These are phyloP conservation scores for Malus hybrid DNA, from an alignment of 331 rosid species.

Conservation along the genomic window DNA sequence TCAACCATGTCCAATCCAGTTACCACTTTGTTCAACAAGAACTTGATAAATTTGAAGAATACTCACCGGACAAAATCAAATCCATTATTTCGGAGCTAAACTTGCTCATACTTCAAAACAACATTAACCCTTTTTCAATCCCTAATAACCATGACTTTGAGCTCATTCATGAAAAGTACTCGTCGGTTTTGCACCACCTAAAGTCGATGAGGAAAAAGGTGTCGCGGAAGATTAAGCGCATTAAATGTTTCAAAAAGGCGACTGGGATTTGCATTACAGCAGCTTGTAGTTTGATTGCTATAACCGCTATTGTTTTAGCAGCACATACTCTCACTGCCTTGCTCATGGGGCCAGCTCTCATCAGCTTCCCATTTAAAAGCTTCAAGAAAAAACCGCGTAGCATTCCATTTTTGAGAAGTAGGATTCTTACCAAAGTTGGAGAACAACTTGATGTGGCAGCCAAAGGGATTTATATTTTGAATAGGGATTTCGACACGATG, in stretches of 20 bases:
- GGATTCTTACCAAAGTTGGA: slow-evolving; percentile 20
- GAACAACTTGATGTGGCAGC: slow-evolving; percentile 51
- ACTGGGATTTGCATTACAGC: slow-evolving; percentile 22
- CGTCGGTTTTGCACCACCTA: slow-evolving; percentile 19
- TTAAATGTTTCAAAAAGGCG: slow-evolving; percentile 21
- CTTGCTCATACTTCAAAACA: slow-evolving; percentile 15
- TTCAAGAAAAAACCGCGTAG: slow-evolving; percentile 5
- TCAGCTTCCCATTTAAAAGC: slow-evolving; percentile 20
- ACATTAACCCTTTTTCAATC: slow-evolving; percentile 26
- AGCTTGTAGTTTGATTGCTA: slow-evolving; percentile 31
- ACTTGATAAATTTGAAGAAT: slow-evolving; percentile 23
- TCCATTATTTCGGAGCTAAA: slow-evolving; percentile 19
- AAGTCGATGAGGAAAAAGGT: slow-evolving; percentile 40
- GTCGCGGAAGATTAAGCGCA: slow-evolving; percentile 25
- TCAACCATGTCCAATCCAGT: slow-evolving; percentile 26
- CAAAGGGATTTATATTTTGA: slow-evolving; percentile 51
- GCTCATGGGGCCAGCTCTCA: slow-evolving; percentile 27
- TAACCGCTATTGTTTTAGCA: slow-evolving; percentile 19
- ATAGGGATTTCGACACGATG: slow-evolving; percentile 44
- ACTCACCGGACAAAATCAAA: slow-evolving; percentile 9
- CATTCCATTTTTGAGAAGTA: slow-evolving; percentile 1
- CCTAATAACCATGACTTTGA: slow-evolving; percentile 26
- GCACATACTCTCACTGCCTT: slow-evolving; percentile 25
- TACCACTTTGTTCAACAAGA: slow-evolving; percentile 22
- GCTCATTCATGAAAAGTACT: slow-evolving; percentile 25